Evolutionary conservation across 257 asterid species (phyloP), one percentile per base, ranked within the genome.

Genomic region (Solanum clarkiae): DNA sequence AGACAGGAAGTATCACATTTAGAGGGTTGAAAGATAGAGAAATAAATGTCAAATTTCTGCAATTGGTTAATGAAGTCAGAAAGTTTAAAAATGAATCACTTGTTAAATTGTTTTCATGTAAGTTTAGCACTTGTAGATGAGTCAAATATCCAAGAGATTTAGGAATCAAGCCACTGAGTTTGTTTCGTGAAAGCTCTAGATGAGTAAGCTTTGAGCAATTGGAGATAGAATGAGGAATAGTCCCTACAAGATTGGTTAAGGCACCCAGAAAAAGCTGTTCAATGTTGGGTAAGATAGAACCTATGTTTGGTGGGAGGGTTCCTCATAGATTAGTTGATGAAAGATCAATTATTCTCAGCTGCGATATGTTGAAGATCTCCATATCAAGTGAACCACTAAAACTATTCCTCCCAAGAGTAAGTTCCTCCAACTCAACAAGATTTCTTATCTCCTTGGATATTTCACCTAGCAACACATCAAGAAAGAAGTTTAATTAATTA

Each of bases 371-470:
- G 59, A 54, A 54, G 3, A 7, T 54, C 20, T 54, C 59, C 59
- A 54, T 6, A 0, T 8, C 0, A 54, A 54, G n/a, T 54, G 20
- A 54, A 54, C 59, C 20, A 16, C n/a, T 54, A 54, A 54, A 54
- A 54, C 59, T 54, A 6, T 54, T 54, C 0, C 1, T 0, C n/a
- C 3, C 59, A 15, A 54, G 3, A 6, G 0, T 0, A 54, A 54
- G 2, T 54, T 15, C 9, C n/a, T 54, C 59, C 59, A 54, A 7
- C 3, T 54, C n/a, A 15, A 14, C 9, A 1, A 54, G 59, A 54
- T 54, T 54, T 2, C 2, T 15, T 54, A 54, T 54, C 56, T 53
- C 55, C 3, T 12, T 49, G 15, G 55, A 16, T 11, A 49, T 11
- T 49, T 49, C 55, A 49, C 56, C 56, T 49, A 4, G 1, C 13